Base-by-base conservation (phyloP, 2,329 filamentous ascomycete species). In the Escovopsis sp. region DNA sequence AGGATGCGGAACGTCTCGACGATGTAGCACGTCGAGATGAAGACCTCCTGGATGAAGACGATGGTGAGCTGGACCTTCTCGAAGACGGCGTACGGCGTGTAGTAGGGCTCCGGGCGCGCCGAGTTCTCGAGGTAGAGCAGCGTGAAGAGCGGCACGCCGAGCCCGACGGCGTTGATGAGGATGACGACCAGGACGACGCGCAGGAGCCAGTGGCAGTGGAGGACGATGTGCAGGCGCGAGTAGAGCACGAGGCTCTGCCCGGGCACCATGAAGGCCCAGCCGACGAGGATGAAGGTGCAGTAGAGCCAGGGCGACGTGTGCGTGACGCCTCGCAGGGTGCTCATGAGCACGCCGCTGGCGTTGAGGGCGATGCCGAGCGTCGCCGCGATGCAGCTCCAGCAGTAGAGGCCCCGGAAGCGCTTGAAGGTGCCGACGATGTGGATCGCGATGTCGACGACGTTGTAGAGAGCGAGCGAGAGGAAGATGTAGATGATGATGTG, bases 221-320 rank as follows among this genome's bases (percentile, higher is more conserved):
- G 55, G 13, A 78, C 61, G 3, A 78, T 60, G 46, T 76, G 70
- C 1, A 78, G 61, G 2, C 73, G 64, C 2, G 71, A 76, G 54
- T 72, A 78, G 2, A 78, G 55, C 1, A 78, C 72, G 5, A 76
- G 45, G 0, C 66, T 65, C 46, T 76, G 70, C 1, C 72, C 73
- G 3, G 70, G 72, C 1, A 76, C 63, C 67, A 76, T 72, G 6
- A 43, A 42, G 10, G 45, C 41, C 51, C 52, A 53, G 10, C 48
- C 48, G n/a, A 45, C 25, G 13, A 39, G 31, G 31, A 26, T 31
- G 26, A 41, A n/a, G 25, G 39, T 28, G 13, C 27, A 27, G 31
- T 39, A 41, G 4, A 35, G 18, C 13, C 33, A 40, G 8, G 39
- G 27, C 9, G 39, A 40, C 21, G 34, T 2, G 11, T 31, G 7